Evolutionary conservation across 2,329 filamentous ascomycete genomes (phyloP), one percentile per base, ranked within the genome.

Genomic region (Botrytis byssoidea): DNA sequence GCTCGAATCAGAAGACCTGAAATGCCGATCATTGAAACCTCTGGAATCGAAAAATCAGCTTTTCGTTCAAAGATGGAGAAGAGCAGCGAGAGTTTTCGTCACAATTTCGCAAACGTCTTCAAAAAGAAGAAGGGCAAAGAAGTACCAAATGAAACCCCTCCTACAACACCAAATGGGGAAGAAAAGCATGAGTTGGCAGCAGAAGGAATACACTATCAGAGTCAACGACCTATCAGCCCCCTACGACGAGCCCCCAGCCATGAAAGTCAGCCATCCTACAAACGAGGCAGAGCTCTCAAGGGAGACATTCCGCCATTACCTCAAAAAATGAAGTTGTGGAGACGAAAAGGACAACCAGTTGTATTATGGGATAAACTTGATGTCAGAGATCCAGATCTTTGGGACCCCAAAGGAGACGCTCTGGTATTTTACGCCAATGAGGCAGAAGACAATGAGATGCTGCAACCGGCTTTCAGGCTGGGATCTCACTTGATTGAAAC

Each of bases 381-480:
- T 60, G 35, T 57, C 35, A 69, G 64, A 69, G 71, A 73, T 60
- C 42, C 63, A 18, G 71, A 73, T 44, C 29, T 73, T 25, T 90
- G 88, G 88, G 87, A 90, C 76, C 85, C 85, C 0, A 87, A 88
- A 73, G 88, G 88, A 35, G 88, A 90, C 74, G 88, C 89, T 22
- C 81, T 90, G 16, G 83, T 90, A 2, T 90, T 85, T 78, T 84
- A 90, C 9, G 83, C 85, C 37, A 84, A 83, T 75, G 83, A 83
- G 63, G 83, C 86, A 74, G 79, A 79, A 10, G 60, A 73, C 18
- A 44, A n/a, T 5, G 64, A 71, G 51, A 81, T 84, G 2, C 84
- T 85, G 0, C 85, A 85, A 51, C 86, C 87, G 4, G 89, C 87
- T 3, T 87, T 90, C 77, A 85, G 88, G 12, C 79, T 90, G 14